Base-by-base conservation (phyloP, 2,329 filamentous ascomycete genomes). In the Claviceps capensis region DNA sequence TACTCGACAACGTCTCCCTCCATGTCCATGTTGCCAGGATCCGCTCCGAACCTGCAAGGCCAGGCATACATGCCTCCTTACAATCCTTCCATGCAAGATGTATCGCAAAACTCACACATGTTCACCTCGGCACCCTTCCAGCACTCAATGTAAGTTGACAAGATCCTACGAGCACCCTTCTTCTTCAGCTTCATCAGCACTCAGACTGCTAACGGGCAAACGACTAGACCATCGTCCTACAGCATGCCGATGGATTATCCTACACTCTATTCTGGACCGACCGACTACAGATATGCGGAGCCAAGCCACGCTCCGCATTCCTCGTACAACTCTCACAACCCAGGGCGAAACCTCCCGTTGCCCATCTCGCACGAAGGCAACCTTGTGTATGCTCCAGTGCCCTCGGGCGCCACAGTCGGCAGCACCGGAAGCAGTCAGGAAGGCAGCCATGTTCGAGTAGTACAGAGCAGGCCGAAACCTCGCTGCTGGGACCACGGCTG, bases 401-500 rank as follows among this genome's bases (percentile, higher is more conserved):
- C 68, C 57, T 51, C 65, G 52, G 54, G 64, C 62, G 61, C 73
- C 48, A 58, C 67, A n/a, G 61, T 67, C 22, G 65, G 66, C 42
- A 63, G 62, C 54, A 52, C 62, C 42, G 56, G 59, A 57, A 56
- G 59, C 58, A 59, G 59, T 57, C 66, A 70, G 56, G 68, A 72
- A 56, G 65, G 67, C 40, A 64, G 71, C 44, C 72, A 81, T 57
- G 81, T 87, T 41, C 77, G 86, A 54, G 80, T 89, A 16, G 76
- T 89, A 17, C 84, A 86, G 65, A 83, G 81, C 59, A 79, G 86
- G 57, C 88, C 88, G n/a, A 95, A 95, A 70, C 89, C 90, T 46
- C 88, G 95, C 65, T 96, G 91, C 68, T 97, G 88, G 87, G 91
- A 96, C 55, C 91, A 97, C 63, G 91, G 90, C 11, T 97, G 91